Evolutionary conservation across 2,329 filamentous ascomycete genomes (phyloP), one percentile per base, ranked within the genome.

Genomic region (Phoma sp.): DNA sequence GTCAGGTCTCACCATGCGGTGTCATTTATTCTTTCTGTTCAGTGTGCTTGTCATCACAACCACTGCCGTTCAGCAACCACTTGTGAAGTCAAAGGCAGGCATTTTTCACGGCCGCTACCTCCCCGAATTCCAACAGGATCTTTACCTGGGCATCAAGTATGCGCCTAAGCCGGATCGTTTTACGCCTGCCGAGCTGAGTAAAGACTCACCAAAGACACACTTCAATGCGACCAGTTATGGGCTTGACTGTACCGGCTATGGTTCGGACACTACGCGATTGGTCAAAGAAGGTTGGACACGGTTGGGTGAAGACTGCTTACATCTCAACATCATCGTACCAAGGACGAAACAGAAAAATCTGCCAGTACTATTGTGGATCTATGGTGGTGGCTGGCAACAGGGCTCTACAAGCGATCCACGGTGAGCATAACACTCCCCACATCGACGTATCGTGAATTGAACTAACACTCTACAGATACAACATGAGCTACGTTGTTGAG

Each of bases 221-320:
- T 63, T 62, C 48, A 64, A 68, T 48, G 65, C 35, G 1, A 65
- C 63, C 0, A 57, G 62, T 38, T 71, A 71, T 54, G 69, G 69
- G 8, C 12, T 68, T 15, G 69, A 71, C 29, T 71, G 69, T 47
- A 56, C 53, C 0, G 69, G 66, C 2, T 71, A 71, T 54, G 69
- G 69, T 0, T 63, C 61, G 8, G 69, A 71, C 31, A 70, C 67
- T 0, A 65, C 60, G 15, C 44, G 48, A 32, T 56, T 71, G 12
- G 66, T 70, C 19, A 52, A 55, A 9, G 44, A 54, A 5, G 64
- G 64, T 10, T 68, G 53, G 65, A 70, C 69, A 4, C 60, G 47
- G 21, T 27, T 71, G 9, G 66, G 69, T 4, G 70, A 72, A 60
- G 81, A 84, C 49, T 84, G 83, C 52, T 57, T 79, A 6, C 75